Conservation (phyloP, 148 eudicot genomes). For the Tetragonia tetragonoides region DNA sequence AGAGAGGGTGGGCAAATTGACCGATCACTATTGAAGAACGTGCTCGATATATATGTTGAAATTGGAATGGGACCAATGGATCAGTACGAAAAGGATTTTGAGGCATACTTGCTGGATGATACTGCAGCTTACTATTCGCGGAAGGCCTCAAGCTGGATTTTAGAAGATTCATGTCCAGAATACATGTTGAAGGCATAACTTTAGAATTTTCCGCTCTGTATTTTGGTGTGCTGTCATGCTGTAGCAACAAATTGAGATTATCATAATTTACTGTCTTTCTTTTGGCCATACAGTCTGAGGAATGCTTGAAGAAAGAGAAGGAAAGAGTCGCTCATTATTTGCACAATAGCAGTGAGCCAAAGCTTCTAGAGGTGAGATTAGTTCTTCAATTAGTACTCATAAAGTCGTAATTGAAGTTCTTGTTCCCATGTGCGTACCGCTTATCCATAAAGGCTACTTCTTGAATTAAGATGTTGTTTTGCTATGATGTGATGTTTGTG, state of each 20-base stretch:
- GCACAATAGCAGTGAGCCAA: conserved; percentile 82
- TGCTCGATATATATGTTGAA: conserved; percentile 53
- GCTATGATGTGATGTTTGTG: neutral
- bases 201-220: neutral
- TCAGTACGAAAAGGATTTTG: conserved; percentile 59
- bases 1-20: conserved; percentile 73
- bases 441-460: neutral
- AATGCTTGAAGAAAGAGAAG: conserved; percentile 86
- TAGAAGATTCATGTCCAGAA: conserved; percentile 69
- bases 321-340: conserved; percentile 84
- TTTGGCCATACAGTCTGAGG: conserved; percentile 63
- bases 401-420: too few relatives aligned
- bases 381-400: neutral
- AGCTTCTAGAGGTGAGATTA: conserved; percentile 83
- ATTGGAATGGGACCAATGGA: conserved; percentile 53
- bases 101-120: conserved; percentile 44
- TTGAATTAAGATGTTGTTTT: neutral
- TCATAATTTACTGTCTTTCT: neutral
- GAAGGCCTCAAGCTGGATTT: conserved; percentile 70
- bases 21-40: conserved; percentile 62
- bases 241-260: neutral
- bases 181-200: conserved; percentile 62
- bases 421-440: too few relatives aligned
- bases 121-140: conserved; percentile 68
- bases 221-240: neutral